phyloP scores from a whole-genome alignment of 805 yeast genomes.

The Pichia cephalocereana region DNA sequence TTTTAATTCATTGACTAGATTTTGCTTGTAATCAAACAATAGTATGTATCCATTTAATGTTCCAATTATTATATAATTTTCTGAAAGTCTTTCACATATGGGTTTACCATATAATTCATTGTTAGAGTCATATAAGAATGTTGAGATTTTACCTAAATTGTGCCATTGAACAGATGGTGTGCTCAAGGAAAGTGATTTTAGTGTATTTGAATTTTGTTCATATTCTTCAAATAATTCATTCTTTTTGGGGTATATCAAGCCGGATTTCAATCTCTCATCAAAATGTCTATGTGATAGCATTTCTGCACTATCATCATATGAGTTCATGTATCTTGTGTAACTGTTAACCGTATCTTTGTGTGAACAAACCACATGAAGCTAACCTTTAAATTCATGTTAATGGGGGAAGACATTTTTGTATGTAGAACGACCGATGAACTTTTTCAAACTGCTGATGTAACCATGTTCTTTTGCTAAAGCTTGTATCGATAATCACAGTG shows the following conservation, averaged over 20 bases:
- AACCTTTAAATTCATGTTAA: too few species aligned
- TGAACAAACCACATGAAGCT: too few species aligned
- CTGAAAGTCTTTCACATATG: conserved; percentile 34
- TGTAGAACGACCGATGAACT: too few species aligned
- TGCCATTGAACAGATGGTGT: conserved; percentile 17
- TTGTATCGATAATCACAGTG: too few species aligned
- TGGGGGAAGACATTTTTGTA: too few species aligned
- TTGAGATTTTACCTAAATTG: conserved; percentile 20
- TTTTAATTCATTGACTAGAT: conserved; percentile 35
- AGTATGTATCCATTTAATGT: conserved; percentile 59
- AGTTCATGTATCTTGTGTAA: too few species aligned
- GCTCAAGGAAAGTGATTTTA: not conserved
- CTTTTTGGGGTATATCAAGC: not conserved
- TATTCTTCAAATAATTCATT: too few species aligned
- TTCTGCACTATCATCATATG: not conserved
- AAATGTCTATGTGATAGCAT: not conserved
- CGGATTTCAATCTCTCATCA: conserved; percentile 6
- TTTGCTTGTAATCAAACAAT: conserved; percentile 63
- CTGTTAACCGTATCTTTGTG: too few species aligned
- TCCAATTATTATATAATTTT: conserved; percentile 47
- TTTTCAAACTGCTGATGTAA: too few species aligned
- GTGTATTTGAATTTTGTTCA: not conserved
- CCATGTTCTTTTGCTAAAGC: too few species aligned
- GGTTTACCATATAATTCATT: conserved; percentile 24
- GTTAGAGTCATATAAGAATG: conserved; percentile 13